phyloP scores from a whole-genome alignment of 148 eudicot species.

The Vaccinium darrowii region DNA sequence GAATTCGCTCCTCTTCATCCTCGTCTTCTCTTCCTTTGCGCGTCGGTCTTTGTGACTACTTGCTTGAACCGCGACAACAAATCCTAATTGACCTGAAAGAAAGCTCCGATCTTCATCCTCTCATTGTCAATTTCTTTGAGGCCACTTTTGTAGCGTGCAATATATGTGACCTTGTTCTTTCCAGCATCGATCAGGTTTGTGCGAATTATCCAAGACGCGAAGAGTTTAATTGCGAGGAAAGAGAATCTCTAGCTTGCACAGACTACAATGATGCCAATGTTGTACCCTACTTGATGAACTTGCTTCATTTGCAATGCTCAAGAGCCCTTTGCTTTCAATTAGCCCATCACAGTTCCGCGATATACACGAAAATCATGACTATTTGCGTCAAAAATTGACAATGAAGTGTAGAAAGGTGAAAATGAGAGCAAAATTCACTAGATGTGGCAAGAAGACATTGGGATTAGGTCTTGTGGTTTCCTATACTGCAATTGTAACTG shows the following conservation, averaged over 20 bases:
- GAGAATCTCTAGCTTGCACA: not conserved
- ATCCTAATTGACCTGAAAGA: conserved; percentile 34
- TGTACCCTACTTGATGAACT: conserved; percentile 29
- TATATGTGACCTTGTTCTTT: conserved; percentile 53
- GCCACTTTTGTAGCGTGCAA: conserved; percentile 52
- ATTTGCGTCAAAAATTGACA: conserved; percentile 39
- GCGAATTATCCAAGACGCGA: conserved; percentile 21
- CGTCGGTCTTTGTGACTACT: conserved; percentile 33
- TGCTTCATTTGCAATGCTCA: conserved; percentile 35
- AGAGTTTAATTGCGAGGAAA: not conserved
- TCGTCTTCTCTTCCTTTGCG: conserved; percentile 17
- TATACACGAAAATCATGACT: conserved; percentile 31
- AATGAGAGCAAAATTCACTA: conserved; percentile 38
- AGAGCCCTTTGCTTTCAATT: conserved; percentile 44
- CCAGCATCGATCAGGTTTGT: conserved; percentile 47
- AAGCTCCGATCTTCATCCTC: conserved; percentile 38
- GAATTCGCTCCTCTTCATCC: not conserved
- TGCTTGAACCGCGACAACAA: conserved; percentile 64
- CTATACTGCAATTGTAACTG: conserved; percentile 30
- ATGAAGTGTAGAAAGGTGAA: conserved; percentile 33
- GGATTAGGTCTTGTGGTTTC: conserved; percentile 29
- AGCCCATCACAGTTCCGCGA: conserved; percentile 29
- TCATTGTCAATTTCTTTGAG: conserved; percentile 55
- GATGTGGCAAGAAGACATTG: conserved; percentile 34
- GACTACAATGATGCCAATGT: not conserved